Conservation (phyloP, 176 grass and related monocot species). For the Rhipidocladum racemiflorum region DNA sequence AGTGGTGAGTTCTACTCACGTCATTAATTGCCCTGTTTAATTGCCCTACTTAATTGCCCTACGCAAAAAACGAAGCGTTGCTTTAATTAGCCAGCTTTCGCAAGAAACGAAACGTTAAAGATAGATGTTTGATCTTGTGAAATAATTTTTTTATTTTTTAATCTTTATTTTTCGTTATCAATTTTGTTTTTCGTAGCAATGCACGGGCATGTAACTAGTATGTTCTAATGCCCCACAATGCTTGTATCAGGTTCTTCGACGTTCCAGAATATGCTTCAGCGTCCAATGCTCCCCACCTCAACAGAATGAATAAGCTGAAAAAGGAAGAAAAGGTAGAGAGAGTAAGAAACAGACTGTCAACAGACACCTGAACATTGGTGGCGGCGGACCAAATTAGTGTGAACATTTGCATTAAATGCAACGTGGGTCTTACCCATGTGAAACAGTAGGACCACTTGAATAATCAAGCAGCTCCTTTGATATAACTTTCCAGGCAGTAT, state of each 20-base stretch:
- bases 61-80: too few relatives aligned
- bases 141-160: too few relatives aligned
- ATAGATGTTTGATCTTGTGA: too few relatives aligned
- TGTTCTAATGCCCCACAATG: constrained; percentile 79
- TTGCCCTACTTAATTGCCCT: too few relatives aligned
- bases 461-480: constrained; percentile 73
- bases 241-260: constrained; percentile 58
- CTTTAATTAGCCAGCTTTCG: too few relatives aligned
- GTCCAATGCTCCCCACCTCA: constrained; percentile 86
- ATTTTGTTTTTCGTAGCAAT: too few relatives aligned
- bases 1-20: too few relatives aligned
- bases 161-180: too few relatives aligned
- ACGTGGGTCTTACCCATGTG: constrained; percentile 59
- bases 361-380: constrained; percentile 1
- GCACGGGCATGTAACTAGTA: too few relatives aligned
- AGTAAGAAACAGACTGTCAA: constrained; percentile 24
- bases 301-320: constrained; percentile 74
- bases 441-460: constrained; percentile 58
- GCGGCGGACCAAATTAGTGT: neutral
- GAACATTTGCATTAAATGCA: constrained; percentile 12
- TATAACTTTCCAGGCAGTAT: constrained; percentile 87
- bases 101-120: too few relatives aligned
- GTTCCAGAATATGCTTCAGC: constrained; percentile 66
- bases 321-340: constrained; percentile 8
- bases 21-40: too few relatives aligned